These are phyloP conservation scores for Boletus semigastroideus DNA, from an alignment of 1,284 basidiomycete genomes.

Conservation along the genomic window DNA sequence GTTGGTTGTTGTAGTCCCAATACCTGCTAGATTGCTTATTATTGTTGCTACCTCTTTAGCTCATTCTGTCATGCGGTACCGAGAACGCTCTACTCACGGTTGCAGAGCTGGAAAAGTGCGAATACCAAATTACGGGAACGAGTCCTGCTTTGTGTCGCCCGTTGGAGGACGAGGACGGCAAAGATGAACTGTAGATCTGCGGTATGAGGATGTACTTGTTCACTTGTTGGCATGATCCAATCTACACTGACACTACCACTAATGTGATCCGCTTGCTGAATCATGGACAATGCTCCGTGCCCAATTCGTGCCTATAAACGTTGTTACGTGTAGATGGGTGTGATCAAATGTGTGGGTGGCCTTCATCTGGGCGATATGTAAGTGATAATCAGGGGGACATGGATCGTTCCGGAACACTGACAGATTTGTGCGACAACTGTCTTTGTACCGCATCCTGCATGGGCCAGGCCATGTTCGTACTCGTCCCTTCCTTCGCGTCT, in stretches of 20 bases:
- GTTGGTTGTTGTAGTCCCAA: constrained; percentile 41
- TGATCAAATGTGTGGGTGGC: too few species aligned
- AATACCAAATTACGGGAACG: constrained; percentile 87
- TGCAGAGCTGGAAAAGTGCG: constrained; percentile 94
- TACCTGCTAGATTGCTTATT: constrained; percentile 2
- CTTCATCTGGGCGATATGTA: too few species aligned
- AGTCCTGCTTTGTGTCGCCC: constrained; percentile 90
- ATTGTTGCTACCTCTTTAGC: constrained; percentile 39
- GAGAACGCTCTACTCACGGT: constrained; percentile 85
- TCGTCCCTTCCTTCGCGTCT: constrained; percentile 5
- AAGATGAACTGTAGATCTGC: constrained; percentile 53
- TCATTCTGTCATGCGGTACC: constrained; percentile 82
- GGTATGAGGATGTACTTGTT: constrained; percentile 6
- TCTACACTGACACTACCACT: too few species aligned
- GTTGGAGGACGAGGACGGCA: constrained; percentile 40
- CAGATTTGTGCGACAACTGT: constrained; percentile 1
- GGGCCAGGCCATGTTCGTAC: constrained; percentile 4
- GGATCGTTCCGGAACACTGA: background rate
- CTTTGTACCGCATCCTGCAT: background rate
- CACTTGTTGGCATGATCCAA: background rate
- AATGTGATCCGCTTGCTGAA: too few species aligned
- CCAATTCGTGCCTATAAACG: too few species aligned
- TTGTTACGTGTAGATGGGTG: too few species aligned
- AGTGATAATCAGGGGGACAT: background rate
- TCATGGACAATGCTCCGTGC: too few species aligned